Percentiles rank a stretch among this genome's conserved stretches.
Evolutionary conservation across 2,329 filamentous ascomycete genomes (phyloP).

Genomic region (Beauveria scarabaeidicola): DNA sequence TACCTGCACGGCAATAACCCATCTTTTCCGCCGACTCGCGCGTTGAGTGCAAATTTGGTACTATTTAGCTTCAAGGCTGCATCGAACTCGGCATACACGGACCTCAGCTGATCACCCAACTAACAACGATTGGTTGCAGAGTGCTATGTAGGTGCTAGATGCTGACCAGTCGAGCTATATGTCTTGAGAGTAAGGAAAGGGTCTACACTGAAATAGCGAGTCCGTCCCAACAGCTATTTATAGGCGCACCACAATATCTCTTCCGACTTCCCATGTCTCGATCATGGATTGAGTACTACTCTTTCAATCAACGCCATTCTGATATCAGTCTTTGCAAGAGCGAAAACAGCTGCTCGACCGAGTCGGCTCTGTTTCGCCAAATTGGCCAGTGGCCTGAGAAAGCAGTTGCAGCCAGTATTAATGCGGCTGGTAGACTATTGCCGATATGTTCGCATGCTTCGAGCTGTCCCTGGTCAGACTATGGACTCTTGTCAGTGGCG

Average conservation of each 20-base stretch:
- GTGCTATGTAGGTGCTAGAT: background rate
- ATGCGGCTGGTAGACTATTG: background rate
- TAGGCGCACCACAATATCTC: background rate
- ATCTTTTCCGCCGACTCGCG: background rate
- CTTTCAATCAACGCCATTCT: too few species aligned
- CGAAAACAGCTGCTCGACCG: background rate
- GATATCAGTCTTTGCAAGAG: background rate
- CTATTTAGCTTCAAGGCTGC: background rate
- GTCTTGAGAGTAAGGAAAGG: background rate
- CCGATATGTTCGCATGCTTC: background rate
- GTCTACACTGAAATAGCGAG: too few species aligned
- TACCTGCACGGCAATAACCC: background rate
- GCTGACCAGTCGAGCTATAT: background rate
- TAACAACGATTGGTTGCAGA: background rate
- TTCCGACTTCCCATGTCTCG: background rate
- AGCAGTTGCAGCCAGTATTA: too few species aligned
- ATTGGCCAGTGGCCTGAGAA: background rate
- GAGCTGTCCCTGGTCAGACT: background rate
- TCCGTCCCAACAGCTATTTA: background rate
- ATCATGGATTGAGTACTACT: too few species aligned
- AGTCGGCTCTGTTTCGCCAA: background rate
- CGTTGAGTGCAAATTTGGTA: background rate
- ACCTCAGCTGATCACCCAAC: background rate
- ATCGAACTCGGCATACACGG: constrained; percentile 1
- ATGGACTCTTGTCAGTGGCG: background rate